Base-by-base conservation (phyloP, 2,329 filamentous ascomycete species). In the Xylaria sp. region DNA sequence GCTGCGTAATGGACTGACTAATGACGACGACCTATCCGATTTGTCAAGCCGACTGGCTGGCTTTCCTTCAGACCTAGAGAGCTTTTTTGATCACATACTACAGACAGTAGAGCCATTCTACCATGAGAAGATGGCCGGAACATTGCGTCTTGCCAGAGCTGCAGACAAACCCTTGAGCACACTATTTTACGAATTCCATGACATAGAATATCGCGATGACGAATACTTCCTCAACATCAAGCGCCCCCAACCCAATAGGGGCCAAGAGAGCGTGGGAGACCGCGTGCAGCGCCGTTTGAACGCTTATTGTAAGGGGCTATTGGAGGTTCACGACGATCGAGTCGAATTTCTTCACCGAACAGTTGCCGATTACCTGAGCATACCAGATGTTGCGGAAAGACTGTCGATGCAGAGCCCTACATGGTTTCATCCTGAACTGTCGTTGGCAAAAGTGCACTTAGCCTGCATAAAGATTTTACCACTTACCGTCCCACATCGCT, bases 51-150 rank as follows among this genome's bases (percentile, higher is more conserved):
- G 61, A 10, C 29, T 63, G 5, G 40, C 44, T 1, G 19, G 29
- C 1, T 57, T 63, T 31, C 61, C 61, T 35, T 43, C 46, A 1
- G 61, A 63, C 25, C 44, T 63, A 10, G 61, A 63, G 33, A 47
- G 17, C n/a, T 63, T 63, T 19, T 63, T 63, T 23, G 41, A 57
- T 4, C 61, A 54, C 15, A 60, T 63, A 19, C n/a, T 63, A 8
- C 44, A 63, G 27, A 47, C 56, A 2, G 60, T 63, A 13, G 60
- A 60, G n/a, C 60, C 56, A 10, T 60, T 63, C 10, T 63, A 63
- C 44, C 29, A 63, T 17, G 56, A 60, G 27, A 63, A 57, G 47
- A 63, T 63, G 60, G 52, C 56, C 1, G 57, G 40, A 3, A 60
- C 56, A 19, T 27, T 63, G 38, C 46, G 44, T 15, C 31, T 60